A percentile compares a stretch with the other conserved stretches of the same genome.
Evolutionary conservation across 2,329 filamentous ascomycete species (phyloP).

Genomic region (Curvularia sp.): DNA sequence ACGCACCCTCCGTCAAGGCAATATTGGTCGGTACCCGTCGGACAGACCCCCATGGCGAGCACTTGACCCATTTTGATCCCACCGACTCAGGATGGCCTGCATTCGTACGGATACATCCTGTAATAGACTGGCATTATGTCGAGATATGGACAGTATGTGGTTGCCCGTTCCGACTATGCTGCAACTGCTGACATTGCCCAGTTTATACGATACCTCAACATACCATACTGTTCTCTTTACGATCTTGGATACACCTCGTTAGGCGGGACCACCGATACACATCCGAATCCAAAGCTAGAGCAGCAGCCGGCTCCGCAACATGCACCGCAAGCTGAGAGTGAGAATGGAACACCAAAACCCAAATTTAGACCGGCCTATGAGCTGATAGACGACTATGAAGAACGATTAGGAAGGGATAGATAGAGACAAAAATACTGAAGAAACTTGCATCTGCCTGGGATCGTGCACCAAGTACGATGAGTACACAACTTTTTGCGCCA

Average conservation of each 20-base stretch:
- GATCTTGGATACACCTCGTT: slow-evolving; percentile 89
- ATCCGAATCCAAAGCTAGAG: slow-evolving; percentile 76
- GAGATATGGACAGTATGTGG: slow-evolving; percentile 88
- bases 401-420: slow-evolving; percentile 50
- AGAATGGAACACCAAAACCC: slow-evolving; percentile 27
- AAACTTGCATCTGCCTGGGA: not conserved
- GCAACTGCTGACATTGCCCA: slow-evolving; percentile 43
- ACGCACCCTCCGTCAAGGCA: slow-evolving; percentile 71
- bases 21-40: slow-evolving; percentile 88
- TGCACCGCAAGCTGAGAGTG: slow-evolving; percentile 20
- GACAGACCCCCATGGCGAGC: slow-evolving; percentile 88
- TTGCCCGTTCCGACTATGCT: not conserved
- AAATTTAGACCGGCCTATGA: slow-evolving; percentile 52
- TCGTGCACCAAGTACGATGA: not conserved
- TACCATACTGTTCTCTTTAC: slow-evolving; percentile 88
- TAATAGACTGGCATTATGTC: slow-evolving; percentile 96
- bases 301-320: slow-evolving; percentile 33
- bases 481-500: not conserved
- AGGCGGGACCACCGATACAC: slow-evolving; percentile 88
- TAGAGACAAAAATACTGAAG: slow-evolving; percentile 21
- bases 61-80: slow-evolving; percentile 79
- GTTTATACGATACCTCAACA: slow-evolving; percentile 80
- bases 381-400: slow-evolving; percentile 51
- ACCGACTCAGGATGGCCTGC: slow-evolving; percentile 90
- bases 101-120: slow-evolving; percentile 92